phyloP scores from a whole-genome alignment of 2,329 filamentous ascomycete species.

The Sarocladiaceae sp. region DNA sequence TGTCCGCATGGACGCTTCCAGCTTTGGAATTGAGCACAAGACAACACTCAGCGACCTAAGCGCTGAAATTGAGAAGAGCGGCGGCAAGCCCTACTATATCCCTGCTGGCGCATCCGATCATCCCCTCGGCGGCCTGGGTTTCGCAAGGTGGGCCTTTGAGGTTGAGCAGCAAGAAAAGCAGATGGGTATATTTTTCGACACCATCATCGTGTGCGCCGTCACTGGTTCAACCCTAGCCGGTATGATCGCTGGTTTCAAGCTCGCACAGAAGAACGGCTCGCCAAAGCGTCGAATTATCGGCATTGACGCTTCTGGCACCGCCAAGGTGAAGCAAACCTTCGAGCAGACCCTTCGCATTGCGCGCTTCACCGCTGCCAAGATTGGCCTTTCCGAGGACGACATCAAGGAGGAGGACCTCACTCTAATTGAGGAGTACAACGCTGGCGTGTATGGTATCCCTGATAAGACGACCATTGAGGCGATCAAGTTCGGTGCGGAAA shows the following conservation, averaged over 20 bases:
- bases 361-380: slow-evolving; percentile 55
- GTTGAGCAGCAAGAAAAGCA: slow-evolving; percentile 59
- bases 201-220: slow-evolving; percentile 64
- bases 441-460: slow-evolving; percentile 63
- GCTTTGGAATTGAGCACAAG: slow-evolving; percentile 68
- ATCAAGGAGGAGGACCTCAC: slow-evolving; percentile 60
- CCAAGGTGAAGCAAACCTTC: slow-evolving; percentile 49
- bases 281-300: slow-evolving; percentile 55
- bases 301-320: slow-evolving; percentile 53
- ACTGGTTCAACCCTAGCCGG: slow-evolving; percentile 69
- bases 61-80: slow-evolving; percentile 45
- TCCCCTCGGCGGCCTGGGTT: slow-evolving; percentile 64
- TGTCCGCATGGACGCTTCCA: slow-evolving; percentile 53
- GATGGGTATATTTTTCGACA: slow-evolving; percentile 62
- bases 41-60: slow-evolving; percentile 50
- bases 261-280: slow-evolving; percentile 43
- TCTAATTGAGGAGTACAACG: slow-evolving; percentile 60
- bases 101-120: slow-evolving; percentile 69
- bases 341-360: slow-evolving; percentile 66
- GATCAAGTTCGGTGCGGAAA: slow-evolving; percentile 63
- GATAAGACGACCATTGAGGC: slow-evolving; percentile 62
- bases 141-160: slow-evolving; percentile 68
- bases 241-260: slow-evolving; percentile 69
- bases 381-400: slow-evolving; percentile 56
- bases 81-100: slow-evolving; percentile 65